phyloP scores from a whole-genome alignment of 164 flowering plant species.

The Vitis rotundifolia region DNA sequence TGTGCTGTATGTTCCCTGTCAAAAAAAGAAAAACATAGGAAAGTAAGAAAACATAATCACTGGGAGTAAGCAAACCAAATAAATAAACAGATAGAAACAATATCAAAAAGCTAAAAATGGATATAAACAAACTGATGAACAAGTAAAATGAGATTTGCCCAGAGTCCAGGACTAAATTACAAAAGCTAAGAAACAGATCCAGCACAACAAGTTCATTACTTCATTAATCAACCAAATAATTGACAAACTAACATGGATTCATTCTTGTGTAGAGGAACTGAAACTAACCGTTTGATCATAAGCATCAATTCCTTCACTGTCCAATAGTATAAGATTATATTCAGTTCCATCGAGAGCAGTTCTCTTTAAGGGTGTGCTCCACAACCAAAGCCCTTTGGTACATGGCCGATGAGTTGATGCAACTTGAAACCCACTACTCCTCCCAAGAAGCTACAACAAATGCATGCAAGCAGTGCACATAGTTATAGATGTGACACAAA shows the following conservation, averaged over 20 bases:
- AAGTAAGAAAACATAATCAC: constrained; percentile 3
- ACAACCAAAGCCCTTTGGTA: constrained; percentile 99
- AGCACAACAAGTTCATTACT: not conserved
- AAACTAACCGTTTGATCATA: constrained; percentile 93
- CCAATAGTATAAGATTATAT: constrained; percentile 85
- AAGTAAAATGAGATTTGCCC: not conserved
- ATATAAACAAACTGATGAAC: not conserved
- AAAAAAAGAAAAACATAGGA: constrained; percentile 2
- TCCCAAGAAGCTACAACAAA: constrained; percentile 81
- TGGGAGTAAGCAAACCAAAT: not conserved
- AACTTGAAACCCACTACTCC: constrained; percentile 97
- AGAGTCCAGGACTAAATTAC: too few relatives aligned
- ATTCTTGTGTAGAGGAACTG: not conserved
- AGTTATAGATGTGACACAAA: not conserved
- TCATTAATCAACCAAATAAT: not conserved
- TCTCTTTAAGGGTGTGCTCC: constrained; percentile 93
- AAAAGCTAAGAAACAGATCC: too few relatives aligned
- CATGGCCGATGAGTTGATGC: constrained; percentile 97
- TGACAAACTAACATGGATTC: not conserved
- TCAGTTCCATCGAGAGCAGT: constrained; percentile 97
- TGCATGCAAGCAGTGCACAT: not conserved
- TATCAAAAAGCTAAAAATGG: not conserved
- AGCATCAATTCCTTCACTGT: constrained; percentile 99
- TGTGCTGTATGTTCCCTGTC: constrained; percentile 97
- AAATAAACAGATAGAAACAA: not conserved